Conservation (phyloP, 1,284 basidiomycete genomes). For the Ustilago esculenta region DNA sequence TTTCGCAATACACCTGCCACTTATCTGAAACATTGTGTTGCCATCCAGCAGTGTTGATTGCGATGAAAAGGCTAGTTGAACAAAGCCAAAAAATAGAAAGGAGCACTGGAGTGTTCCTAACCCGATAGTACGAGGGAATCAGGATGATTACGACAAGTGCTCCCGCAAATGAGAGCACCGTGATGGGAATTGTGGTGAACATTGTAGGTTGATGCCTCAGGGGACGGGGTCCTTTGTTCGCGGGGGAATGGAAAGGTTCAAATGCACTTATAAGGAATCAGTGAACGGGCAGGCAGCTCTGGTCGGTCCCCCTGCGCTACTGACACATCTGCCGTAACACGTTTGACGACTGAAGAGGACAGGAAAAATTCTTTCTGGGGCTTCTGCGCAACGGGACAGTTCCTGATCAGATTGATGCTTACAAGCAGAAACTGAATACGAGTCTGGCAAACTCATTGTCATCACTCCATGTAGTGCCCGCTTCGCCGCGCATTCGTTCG, state of each 20-base stretch:
- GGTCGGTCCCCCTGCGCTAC: too few species aligned
- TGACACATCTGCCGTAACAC: too few species aligned
- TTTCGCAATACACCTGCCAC: neutral
- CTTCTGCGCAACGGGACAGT: too few species aligned
- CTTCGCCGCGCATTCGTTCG: too few species aligned
- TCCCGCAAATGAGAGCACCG: neutral
- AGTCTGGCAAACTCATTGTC: too few species aligned
- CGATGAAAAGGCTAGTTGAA: neutral
- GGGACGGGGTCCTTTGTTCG: neutral
- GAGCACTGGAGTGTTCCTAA: neutral
- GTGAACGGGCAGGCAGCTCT: too few species aligned
- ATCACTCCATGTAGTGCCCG: too few species aligned
- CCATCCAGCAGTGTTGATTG: neutral
- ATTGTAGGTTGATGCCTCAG: neutral
- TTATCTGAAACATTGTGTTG: neutral
- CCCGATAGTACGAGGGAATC: neutral
- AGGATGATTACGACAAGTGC: neutral
- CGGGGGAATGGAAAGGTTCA: neutral
- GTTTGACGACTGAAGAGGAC: too few species aligned
- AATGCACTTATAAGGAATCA: neutral
- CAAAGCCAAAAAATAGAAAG: slow-evolving; percentile 1
- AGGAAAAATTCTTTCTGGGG: too few species aligned
- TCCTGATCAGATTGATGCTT: too few species aligned
- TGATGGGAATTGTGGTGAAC: slow-evolving; percentile 2
- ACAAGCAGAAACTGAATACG: too few species aligned